Percentiles rank a stretch among this genome's conserved stretches.
Evolutionary conservation across 805 yeast species (phyloP).

Genomic region (Henningerozyma blattae): DNA sequence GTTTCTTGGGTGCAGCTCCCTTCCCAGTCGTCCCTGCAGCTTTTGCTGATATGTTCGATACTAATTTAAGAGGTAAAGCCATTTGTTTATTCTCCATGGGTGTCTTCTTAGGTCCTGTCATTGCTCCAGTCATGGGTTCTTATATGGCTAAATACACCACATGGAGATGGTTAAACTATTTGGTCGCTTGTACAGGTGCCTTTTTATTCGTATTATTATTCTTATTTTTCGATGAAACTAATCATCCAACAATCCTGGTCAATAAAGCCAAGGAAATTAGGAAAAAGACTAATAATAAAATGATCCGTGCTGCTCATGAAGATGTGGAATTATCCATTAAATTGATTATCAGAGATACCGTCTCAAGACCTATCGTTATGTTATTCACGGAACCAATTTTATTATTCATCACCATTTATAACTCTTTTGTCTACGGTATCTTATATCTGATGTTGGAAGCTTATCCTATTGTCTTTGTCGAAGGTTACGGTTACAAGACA

Average conservation of each 20-base stretch:
- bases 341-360: slow-evolving; percentile 50
- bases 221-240: slow-evolving; percentile 45
- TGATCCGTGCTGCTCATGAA: slow-evolving; percentile 69
- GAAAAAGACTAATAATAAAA: slow-evolving; percentile 68
- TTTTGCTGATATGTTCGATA: slow-evolving; percentile 70
- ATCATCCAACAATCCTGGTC: slow-evolving; percentile 54
- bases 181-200: slow-evolving; percentile 49
- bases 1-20: slow-evolving; percentile 76
- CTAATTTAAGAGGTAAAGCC: slow-evolving; percentile 61
- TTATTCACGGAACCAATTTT: slow-evolving; percentile 60
- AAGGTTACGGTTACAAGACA: slow-evolving; percentile 43
- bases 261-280: slow-evolving; percentile 53
- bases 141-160: slow-evolving; percentile 52
- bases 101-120: slow-evolving; percentile 68
- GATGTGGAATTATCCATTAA: slow-evolving; percentile 40
- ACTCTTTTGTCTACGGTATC: slow-evolving; percentile 72
- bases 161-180: slow-evolving; percentile 74
- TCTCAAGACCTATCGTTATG: slow-evolving; percentile 60
- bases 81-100: slow-evolving; percentile 58
- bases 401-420: slow-evolving; percentile 55
- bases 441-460: slow-evolving; percentile 64
- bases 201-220: slow-evolving; percentile 27
- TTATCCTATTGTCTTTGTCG: slow-evolving; percentile 56
- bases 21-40: slow-evolving; percentile 79
- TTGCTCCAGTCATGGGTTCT: slow-evolving; percentile 71